These are phyloP conservation scores for Clathrus columnatus DNA, from an alignment of 768 basidiomycete genomes.

Conservation along the genomic window DNA sequence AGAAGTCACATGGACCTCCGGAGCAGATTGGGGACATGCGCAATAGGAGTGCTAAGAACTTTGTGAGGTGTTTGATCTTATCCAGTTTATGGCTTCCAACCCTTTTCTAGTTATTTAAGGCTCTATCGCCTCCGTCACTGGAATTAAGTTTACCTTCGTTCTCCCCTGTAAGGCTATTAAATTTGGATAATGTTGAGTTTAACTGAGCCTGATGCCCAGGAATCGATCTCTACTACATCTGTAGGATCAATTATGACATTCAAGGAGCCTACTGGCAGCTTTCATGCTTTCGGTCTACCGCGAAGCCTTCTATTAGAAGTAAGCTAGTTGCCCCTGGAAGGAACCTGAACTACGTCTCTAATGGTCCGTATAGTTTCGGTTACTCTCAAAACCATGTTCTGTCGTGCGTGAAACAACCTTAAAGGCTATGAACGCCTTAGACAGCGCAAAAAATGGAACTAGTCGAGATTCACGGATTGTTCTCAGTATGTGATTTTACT, in stretches of 20 bases:
- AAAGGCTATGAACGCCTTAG: conserved; percentile 42
- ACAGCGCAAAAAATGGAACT: conserved; percentile 36
- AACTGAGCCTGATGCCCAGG: conserved; percentile 15
- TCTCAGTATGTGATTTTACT: conserved; percentile 42
- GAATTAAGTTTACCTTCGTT: not conserved
- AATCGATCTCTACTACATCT: conserved; percentile 25
- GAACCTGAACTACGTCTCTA: not conserved
- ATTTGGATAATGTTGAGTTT: not conserved
- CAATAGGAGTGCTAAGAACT: not conserved
- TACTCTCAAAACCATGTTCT: conserved; percentile 63
- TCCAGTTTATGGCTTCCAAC: too few species aligned
- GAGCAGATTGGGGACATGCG: not conserved
- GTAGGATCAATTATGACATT: conserved; percentile 5
- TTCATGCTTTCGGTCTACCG: conserved; percentile 66
- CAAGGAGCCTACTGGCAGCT: conserved; percentile 16
- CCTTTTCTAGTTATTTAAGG: not conserved
- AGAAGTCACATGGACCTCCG: not conserved
- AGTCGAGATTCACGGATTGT: conserved; percentile 51
- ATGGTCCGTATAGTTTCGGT: conserved; percentile 40
- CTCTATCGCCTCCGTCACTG: not conserved
- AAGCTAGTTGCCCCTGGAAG: conserved; percentile 19
- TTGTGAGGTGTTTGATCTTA: too few species aligned
- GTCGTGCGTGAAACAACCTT: conserved; percentile 65
- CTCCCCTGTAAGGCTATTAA: not conserved
- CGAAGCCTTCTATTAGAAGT: conserved; percentile 66